Base-by-base conservation (phyloP, 139 green algal species). In the Chlamydomonas sp. region DNA sequence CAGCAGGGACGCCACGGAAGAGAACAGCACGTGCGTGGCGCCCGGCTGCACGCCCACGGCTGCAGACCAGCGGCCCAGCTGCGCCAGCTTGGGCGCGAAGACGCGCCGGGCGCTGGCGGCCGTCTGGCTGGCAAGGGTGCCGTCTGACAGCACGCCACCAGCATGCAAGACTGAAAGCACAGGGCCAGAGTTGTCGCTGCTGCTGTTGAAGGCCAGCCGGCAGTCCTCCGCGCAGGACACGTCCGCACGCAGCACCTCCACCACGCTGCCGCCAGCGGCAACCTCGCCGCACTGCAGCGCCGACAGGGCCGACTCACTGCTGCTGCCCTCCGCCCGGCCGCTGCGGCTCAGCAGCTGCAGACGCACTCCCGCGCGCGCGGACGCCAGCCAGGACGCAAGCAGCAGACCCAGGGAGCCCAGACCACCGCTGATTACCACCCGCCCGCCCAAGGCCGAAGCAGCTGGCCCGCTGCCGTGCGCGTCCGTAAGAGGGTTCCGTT, bases 391-490 rank as follows among this genome's bases (percentile, higher is more conserved):
- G 15, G 58, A 4, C 0, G 95, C 91, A 8, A 95, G 83, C 6
- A 97, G 75, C 20, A 87, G 79, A 10, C 96, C 96, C 60, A 98
- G 90, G 3, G 93, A 89, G 17, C 95, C 96, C 3, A 95, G 83
- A 17, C 96, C 96, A 67, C 96, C 96, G 1, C 92, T 96, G 72
- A 98, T 90, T 14, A 96, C 77, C 76, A 93, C 89, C 5, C 86
- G 75, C 16, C 79, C 79, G 66, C 58, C 16, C 31, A 49, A 49
- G 31, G 31, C 31, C 31, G 31, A 49, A 0, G 14, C 20, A 31
- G 63, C 76, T 83, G 71, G 63, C 58, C 77, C 31, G 0, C 31
- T 49, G 31, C 31, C 31, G 31, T 49, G 31, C 31, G 31, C 31
- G 31, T 49, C 31, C 31, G 31, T 49, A 49, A 88, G 77, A 5